Evolutionary conservation across 177 flowering plant species (phyloP), one percentile per base, ranked within the genome.

Genomic region (Vitis hybrid): DNA sequence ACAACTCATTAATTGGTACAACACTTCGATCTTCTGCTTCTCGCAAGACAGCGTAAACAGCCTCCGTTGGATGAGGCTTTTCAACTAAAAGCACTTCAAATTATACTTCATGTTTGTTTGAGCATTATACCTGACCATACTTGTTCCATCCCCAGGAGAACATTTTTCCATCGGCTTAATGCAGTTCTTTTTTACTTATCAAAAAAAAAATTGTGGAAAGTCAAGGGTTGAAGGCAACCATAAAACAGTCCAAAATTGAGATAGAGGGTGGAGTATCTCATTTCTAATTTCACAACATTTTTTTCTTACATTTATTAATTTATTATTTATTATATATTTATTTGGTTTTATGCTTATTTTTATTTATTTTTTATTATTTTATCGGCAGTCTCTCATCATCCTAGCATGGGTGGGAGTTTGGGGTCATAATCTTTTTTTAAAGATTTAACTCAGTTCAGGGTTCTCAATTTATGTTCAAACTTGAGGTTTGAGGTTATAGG

Each of bases 111-210:
- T 19, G 21, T 19, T 19, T 19, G 62, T 50, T 2, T 1, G 3
- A 68, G 56, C 15, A 45, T 17, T 12, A 11, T 83, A 95, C 98
- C 99, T 95, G 99, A n/a, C 98, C 98, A 74, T 95, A 95, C 78
- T 91, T 93, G 88, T 95, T 93, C 99, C 99, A 93, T 10, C 99
- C 99, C 99, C 99, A 95, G 83, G 95, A 85, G 71, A 91, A 95
- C 19, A 88, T 87, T 72, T 90, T 81, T 0, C 84, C 87, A 68
- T 88, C 91, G 45, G 45, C 45, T 34, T 19, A 19, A 19, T 19
- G 21, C 21, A 19, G 21, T 19, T 19, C 21, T 19, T 19, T 19
- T 19, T 19, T 21, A 21, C 21, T 21, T 21, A 21, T 21, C 21
- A 21, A 21, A 21, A 21, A 21, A 23, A 23, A 23, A 21, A 15